Evolutionary conservation across 2,329 filamentous ascomycete species (phyloP), one percentile per base, ranked within the genome.

Genomic region (Colletotrichum higginsianum): DNA sequence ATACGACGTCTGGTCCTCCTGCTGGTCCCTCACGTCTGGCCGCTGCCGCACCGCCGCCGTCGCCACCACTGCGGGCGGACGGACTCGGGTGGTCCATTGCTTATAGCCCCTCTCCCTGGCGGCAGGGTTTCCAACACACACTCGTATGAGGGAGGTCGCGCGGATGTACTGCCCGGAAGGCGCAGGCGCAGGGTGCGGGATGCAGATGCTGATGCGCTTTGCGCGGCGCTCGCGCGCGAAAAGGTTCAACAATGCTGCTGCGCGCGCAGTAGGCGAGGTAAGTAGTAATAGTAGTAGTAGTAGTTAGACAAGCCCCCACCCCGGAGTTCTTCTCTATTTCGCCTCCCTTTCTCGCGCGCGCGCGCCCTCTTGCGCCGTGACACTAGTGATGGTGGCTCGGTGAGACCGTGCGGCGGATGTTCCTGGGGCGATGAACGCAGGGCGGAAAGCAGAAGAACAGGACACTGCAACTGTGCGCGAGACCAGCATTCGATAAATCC

Each of bases 1-100:
- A 61, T 61, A 61, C 35, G 5, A 47, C 44, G 26, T 49, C 58
- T 47, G 30, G 52, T 15, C 30, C 58, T 26, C 18, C 58, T 47
- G 58, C 44, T 61, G 58, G 58, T 46, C 60, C 60, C 46, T 52
- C 47, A 52, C 58, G 58, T 40, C 58, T 62, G 65, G 49, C 40
- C 40, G 67, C 46, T 52, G 65, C 52, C 52, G 57, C 42, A 58
- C 58, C 61, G 61, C 56, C 49, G 64, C 67, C 58, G 58, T 65
- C 64, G 65, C 52, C 68, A 40, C 52, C 52, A 55, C 52, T 55
- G 52, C 52, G 52, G 58, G 44, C 58, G 44, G 58, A 61, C 58
- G 58, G 58, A 49, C 58, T 61, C 30, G 58, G 58, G 44, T 61
- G 58, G 58, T 61, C 58, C 58, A 61, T 61, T 42, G 44, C 30